Base-by-base conservation (phyloP, 2,329 filamentous ascomycete genomes). In the Claviceps lovelessii region DNA sequence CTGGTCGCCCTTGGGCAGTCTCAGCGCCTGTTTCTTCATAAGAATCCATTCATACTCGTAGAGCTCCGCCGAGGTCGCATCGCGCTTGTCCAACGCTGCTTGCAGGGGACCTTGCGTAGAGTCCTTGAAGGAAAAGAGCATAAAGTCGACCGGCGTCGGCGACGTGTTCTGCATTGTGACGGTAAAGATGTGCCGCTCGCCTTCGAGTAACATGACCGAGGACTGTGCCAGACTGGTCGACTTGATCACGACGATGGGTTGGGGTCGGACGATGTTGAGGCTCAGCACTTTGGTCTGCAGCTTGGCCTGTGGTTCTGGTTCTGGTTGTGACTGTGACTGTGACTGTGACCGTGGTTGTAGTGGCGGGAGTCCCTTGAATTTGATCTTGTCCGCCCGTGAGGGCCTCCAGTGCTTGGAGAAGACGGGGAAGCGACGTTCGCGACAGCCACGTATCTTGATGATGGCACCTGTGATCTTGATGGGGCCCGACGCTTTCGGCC, bases 121-220 rank as follows among this genome's bases (percentile, higher is more conserved):
- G 70, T 96, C 90, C 61, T 90, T 84, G 66, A 95, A 95, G 0
- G 88, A 90, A 57, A 96, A 89, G 31, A 93, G 76, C 41, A 96
- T 73, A 54, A 97, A 84, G 64, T 95, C 88, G 1, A 88, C 88
- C 1, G 88, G 76, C 1, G 85, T 90, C 0, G 76, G 72, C 0
- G 89, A 93, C 9, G 81, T 74, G 60, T 98, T 98, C 60, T 86
- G 80, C 15, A 97, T 72, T 0, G 86, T 90, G 17, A 96, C 77
- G 0, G 80, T 84, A 64, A 97, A 94, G 0, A 75, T 74, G 61
- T 83, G 84, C 28, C 79, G 80, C 68, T 98, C 91, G 47, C 93
- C 93, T 70, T 97, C 91, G 6, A 98, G 75, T 11, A 98, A 78
- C 90, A 95, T 96, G 41, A 95, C 73, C 10, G 89, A 87, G 28